Evolutionary conservation across 176 grass and related monocot species (phyloP), one percentile per base, ranked within the genome.

Genomic region (Avena insularis): DNA sequence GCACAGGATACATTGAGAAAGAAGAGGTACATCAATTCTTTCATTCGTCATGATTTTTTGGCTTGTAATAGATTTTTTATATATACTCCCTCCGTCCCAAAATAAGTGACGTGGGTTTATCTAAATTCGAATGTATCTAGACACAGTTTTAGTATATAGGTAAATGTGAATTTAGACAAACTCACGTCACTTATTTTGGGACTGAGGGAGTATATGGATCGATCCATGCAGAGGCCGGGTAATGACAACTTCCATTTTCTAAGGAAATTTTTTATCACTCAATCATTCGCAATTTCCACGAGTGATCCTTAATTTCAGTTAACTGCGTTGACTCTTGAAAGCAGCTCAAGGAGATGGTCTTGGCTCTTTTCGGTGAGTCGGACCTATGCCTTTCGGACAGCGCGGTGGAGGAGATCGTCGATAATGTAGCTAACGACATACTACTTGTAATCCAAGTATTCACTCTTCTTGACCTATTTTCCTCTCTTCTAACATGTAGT

Each of bases 321-420:
- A 59, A 56, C 12, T 72, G 40, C 67, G 46, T 88, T 17, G 13
- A 40, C 65, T 62, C 50, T 31, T 79, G 38, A 20, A 56, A 33
- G 0, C 77, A 94, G 92, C 87, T 94, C 58, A 97, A 76, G 81
- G 92, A 97, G 73, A 94, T 94, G 95, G 95, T 97, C 27, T 54
- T 89, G 67, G 92, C 92, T 50, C 88, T 97, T 64, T 81, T 92
- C 12, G 83, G 78, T 35, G 92, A 97, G 75, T 97, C 95, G 1
- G 88, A 94, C 71, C 85, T 97, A 29, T 27, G 15, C 15, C 86
- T 97, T 56, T 86, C 92, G 2, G 95, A 97, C 0, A 83, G 57
- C 9, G 73, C 81, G 3, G 78, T 97, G 1, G 81, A 89, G 71
- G 27, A 67, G 14, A 97, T 97, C 74, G 95, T 97, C 13, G 86